Evolutionary conservation across 208 protist species (phyloP).

Genomic region (Herpetomonas samuelpessoai): DNA sequence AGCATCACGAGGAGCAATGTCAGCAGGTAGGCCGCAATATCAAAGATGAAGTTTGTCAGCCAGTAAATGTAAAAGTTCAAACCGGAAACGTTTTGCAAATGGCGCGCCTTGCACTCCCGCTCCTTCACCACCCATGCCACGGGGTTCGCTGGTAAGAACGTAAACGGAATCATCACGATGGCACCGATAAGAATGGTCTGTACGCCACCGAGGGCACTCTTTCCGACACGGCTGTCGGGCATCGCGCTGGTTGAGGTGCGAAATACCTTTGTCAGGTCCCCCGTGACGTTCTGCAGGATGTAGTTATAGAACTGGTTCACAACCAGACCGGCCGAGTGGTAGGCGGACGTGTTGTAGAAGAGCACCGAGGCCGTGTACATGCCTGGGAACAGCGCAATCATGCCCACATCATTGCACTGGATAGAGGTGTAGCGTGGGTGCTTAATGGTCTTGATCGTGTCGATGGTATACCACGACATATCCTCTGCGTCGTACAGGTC

Average conservation of each 20-base stretch:
- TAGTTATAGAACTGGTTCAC: conserved; percentile 17
- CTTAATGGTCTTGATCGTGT: conserved; percentile 8
- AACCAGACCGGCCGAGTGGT: conserved; percentile 12
- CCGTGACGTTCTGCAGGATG: conserved; percentile 9
- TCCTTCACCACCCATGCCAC: conserved; percentile 47
- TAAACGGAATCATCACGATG: conserved; percentile 36
- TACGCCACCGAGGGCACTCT: conserved; percentile 7
- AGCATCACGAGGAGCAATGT: conserved; percentile 21
- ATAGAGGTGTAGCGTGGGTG: conserved; percentile 9
- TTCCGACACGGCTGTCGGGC: conserved; percentile 3
- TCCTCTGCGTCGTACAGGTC: conserved; percentile 14
- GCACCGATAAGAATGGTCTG: conserved; percentile 23
- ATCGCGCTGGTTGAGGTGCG: conserved; percentile 8
- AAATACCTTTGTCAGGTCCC: conserved; percentile 4
- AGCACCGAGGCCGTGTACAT: conserved; percentile 2
- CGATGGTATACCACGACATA: conserved; percentile 13
- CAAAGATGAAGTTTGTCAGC: conserved; percentile 40
- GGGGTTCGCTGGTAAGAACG: conserved; percentile 27
- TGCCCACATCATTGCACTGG: conserved; percentile 9
- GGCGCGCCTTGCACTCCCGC: conserved; percentile 32
- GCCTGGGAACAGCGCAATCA: not conserved
- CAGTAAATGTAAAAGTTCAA: conserved; percentile 36
- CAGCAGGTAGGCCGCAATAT: conserved; percentile 20
- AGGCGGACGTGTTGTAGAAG: conserved; percentile 25
- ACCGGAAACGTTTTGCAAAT: conserved; percentile 40